Evolutionary conservation across 345 rosid genomes (phyloP).

Genomic region (Litchi chinensis): DNA sequence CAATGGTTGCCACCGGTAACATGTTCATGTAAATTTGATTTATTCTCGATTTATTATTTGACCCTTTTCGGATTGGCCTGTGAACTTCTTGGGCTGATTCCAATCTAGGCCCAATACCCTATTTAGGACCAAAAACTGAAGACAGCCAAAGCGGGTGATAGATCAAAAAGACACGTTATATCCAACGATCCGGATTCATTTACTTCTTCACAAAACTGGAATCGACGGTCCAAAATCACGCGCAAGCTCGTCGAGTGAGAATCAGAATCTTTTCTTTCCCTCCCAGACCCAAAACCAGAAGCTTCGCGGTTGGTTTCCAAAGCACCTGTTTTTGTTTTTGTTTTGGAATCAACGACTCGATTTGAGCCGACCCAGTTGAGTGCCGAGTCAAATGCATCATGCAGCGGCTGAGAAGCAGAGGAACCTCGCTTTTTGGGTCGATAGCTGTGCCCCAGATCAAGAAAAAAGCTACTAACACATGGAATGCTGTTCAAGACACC

Average conservation of each 20-base stretch:
- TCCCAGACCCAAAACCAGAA: neutral
- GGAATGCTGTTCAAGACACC: conserved; percentile 81
- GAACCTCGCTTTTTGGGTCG: conserved; percentile 48
- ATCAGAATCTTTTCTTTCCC: neutral
- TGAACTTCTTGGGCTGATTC: neutral
- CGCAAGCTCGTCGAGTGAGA: neutral
- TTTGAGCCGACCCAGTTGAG: conserved; percentile 4
- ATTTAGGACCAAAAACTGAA: neutral
- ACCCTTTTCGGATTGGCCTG: neutral
- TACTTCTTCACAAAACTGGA: neutral
- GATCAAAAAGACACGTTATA: neutral
- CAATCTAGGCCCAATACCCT: neutral
- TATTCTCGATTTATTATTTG: neutral
- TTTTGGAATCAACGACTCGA: neutral
- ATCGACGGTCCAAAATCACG: neutral
- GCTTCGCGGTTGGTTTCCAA: neutral
- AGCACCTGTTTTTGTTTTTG: neutral
- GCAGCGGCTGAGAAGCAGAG: conserved; percentile 71
- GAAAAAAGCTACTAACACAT: conserved; percentile 70
- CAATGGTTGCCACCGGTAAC: too few relatives aligned
- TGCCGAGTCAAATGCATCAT: conserved; percentile 28
- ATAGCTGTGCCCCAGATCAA: conserved; percentile 53
- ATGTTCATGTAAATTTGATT: too few relatives aligned
- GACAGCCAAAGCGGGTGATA: too few relatives aligned
- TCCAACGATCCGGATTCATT: neutral